Evolutionary conservation across 192 early-diverging fungal genomes (phyloP).

Genomic region (Obelidium mucronatum): DNA sequence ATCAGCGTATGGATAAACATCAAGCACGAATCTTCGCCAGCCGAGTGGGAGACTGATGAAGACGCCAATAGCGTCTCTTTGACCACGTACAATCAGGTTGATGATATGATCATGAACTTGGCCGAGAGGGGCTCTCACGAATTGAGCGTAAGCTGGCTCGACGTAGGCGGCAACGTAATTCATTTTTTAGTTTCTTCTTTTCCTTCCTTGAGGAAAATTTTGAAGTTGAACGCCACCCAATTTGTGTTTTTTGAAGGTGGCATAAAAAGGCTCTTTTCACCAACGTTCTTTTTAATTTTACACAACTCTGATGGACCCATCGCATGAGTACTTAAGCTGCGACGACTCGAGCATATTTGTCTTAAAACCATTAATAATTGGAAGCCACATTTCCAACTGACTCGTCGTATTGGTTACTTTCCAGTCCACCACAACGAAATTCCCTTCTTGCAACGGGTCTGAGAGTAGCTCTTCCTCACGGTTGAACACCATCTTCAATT

Average conservation of each 20-base stretch:
- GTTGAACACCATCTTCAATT: slow-evolving; percentile 43
- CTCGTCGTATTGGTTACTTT: slow-evolving; percentile 1
- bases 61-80: not conserved
- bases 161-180: too few relatives aligned
- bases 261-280: too few relatives aligned
- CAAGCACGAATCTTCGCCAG: slow-evolving; percentile 14
- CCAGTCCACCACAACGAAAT: not conserved
- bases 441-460: not conserved
- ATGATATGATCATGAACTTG: not conserved
- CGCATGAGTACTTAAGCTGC: not conserved
- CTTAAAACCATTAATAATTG: not conserved
- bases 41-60: slow-evolving; percentile 16
- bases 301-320: too few relatives aligned
- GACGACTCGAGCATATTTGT: not conserved
- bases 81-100: not conserved
- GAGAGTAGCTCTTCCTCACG: slow-evolving; percentile 47
- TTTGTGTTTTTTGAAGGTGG: too few relatives aligned
- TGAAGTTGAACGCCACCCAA: too few relatives aligned
- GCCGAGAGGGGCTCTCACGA: not conserved
- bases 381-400: not conserved
- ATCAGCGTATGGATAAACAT: slow-evolving; percentile 8
- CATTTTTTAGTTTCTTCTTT: too few relatives aligned
- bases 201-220: too few relatives aligned
- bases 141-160: too few relatives aligned
- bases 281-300: too few relatives aligned